Percentiles rank a stretch among this genome's conserved stretches.
phyloP scores from a whole-genome alignment of 176 grass and related monocot genomes.

The Lolium multiflorum region DNA sequence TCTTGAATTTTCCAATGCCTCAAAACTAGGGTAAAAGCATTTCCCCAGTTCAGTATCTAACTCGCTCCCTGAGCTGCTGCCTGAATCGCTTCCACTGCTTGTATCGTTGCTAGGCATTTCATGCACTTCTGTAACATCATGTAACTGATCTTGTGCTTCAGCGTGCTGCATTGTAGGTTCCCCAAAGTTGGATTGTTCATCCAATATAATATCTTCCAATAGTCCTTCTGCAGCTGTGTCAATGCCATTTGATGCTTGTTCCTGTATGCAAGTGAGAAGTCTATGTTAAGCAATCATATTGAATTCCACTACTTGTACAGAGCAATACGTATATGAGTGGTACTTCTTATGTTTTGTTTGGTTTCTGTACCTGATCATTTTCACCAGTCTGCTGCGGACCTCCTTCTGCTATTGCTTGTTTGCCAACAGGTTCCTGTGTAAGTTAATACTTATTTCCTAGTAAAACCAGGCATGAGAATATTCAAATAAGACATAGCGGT shows the following conservation, averaged over 20 bases:
- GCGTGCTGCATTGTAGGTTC: background rate
- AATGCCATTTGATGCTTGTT: background rate
- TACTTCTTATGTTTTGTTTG: background rate
- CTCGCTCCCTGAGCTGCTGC: conserved; percentile 31
- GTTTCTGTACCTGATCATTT: conserved; percentile 6
- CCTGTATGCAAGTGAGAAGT: background rate
- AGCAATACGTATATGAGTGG: background rate
- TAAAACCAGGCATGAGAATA: background rate
- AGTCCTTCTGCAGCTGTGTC: conserved; percentile 14
- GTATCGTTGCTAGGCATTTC: conserved; percentile 26
- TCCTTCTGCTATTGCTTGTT: background rate
- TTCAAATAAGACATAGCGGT: background rate
- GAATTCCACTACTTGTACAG: background rate
- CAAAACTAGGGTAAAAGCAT: conserved; percentile 36
- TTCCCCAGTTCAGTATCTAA: conserved; percentile 31
- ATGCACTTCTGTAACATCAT: conserved; percentile 2
- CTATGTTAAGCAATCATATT: background rate
- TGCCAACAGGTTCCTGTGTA: background rate
- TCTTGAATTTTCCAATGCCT: conserved; percentile 36
- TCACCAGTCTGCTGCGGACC: background rate
- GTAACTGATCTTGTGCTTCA: conserved; percentile 16
- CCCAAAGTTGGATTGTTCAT: background rate
- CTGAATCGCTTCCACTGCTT: conserved; percentile 31
- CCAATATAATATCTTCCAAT: background rate
- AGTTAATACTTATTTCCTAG: background rate